A percentile compares a stretch with the other conserved stretches of the same genome.
Evolutionary conservation across 768 basidiomycete species (phyloP).

Genomic region (Mycena venus): DNA sequence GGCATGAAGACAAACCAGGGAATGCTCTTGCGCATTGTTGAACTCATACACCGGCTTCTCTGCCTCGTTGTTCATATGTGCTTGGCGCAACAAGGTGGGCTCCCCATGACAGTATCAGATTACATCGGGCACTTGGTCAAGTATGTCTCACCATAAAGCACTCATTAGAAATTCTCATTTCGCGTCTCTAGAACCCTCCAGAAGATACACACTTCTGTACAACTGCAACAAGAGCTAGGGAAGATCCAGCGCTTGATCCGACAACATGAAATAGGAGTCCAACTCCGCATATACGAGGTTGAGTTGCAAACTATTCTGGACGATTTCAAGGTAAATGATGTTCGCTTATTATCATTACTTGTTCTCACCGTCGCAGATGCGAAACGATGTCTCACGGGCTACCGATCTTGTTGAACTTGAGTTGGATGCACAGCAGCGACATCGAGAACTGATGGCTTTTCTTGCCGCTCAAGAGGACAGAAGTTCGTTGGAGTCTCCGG

Average conservation of each 20-base stretch:
- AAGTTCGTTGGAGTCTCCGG: neutral
- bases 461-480: neutral
- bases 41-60: neutral
- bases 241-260: conserved; percentile 9
- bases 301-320: neutral
- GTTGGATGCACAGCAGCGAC: neutral
- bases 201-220: neutral
- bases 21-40: neutral
- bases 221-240: neutral
- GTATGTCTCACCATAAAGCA: neutral
- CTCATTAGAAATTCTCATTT: neutral
- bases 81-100: neutral
- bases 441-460: neutral
- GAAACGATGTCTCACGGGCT: neutral
- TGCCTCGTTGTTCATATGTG: neutral
- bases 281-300: neutral
- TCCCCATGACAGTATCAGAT: neutral
- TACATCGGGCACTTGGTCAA: neutral
- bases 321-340: neutral
- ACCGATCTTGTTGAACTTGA: neutral
- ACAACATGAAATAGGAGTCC: neutral
- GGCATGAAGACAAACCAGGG: neutral
- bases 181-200: neutral
- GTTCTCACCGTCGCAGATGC: neutral
- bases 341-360: too few relatives aligned